Conservation (phyloP, 768 basidiomycete genomes). For the Kwoniella heveanensis region DNA sequence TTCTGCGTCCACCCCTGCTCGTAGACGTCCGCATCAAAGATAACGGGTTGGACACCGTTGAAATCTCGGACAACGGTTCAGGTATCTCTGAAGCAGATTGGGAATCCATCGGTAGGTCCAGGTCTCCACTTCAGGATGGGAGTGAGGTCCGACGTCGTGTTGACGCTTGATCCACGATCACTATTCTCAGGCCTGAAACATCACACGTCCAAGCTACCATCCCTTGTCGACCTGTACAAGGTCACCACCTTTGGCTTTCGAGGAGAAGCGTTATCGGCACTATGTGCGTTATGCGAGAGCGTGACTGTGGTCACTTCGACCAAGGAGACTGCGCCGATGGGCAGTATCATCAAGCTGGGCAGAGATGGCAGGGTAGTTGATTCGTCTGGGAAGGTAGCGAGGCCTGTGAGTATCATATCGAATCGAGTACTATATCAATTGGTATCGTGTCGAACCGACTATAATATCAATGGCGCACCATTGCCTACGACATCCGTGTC, state of each 20-base stretch:
- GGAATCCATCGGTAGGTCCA: conserved; percentile 74
- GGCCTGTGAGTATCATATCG: conserved; percentile 71
- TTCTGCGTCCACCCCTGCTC: not conserved
- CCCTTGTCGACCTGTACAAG: conserved; percentile 70
- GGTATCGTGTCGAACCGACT: no score
- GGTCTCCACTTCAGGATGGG: no score
- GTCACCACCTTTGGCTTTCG: conserved; percentile 89
- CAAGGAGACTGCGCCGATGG: conserved; percentile 70
- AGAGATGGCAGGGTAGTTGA: conserved; percentile 65
- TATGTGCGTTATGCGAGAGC: conserved; percentile 77
- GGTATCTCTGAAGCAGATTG: conserved; percentile 80
- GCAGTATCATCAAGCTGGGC: conserved; percentile 74
- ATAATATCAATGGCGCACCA: not conserved
- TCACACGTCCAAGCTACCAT: conserved; percentile 85
- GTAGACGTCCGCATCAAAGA: conserved; percentile 88
- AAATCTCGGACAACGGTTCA: conserved; percentile 88
- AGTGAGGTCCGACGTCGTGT: no score
- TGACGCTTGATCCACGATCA: no score
- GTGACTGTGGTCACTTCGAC: conserved; percentile 77
- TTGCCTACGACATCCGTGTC: no score
- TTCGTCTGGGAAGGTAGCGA: conserved; percentile 65
- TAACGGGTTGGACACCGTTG: conserved; percentile 75
- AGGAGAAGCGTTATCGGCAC: conserved; percentile 90
- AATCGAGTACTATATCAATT: no score
- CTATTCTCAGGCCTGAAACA: conserved; percentile 90